These are phyloP conservation scores for Mrakia hoshinonis DNA, from an alignment of 768 basidiomycete species.

Conservation along the genomic window DNA sequence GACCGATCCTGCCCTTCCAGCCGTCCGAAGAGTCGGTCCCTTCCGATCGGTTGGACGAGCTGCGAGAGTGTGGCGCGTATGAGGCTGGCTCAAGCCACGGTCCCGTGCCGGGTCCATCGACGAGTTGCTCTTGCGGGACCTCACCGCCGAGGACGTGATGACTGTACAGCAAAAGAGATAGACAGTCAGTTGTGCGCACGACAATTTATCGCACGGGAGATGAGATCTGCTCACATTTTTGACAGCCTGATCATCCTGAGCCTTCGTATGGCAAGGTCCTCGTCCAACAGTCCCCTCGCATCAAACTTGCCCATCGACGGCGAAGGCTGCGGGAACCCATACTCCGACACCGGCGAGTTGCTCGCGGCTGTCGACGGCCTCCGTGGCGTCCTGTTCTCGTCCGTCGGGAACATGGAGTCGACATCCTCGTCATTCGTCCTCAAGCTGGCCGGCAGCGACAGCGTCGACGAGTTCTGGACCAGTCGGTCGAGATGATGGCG, in stretches of 20 bases:
- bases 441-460: not conserved
- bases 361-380: too few species aligned
- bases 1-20: not conserved
- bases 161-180: not conserved
- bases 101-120: not conserved
- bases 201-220: not conserved
- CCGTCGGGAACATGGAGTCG: not conserved
- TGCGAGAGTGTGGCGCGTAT: not conserved
- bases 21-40: not conserved
- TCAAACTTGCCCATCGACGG: not conserved
- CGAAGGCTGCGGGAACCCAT: not conserved
- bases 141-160: slow-evolving; percentile 3
- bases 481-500: slow-evolving; percentile 6
- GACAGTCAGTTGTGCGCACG: not conserved
- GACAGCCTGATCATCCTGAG: not conserved
- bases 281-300: not conserved
- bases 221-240: not conserved
- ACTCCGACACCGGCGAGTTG: not conserved
- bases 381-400: too few species aligned
- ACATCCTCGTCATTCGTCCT: not conserved
- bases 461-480: not conserved
- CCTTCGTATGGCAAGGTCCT: not conserved
- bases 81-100: slow-evolving; percentile 10
- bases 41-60: not conserved
- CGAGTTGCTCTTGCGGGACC: not conserved